A percentile compares a stretch with the other conserved stretches of the same genome.
Evolutionary conservation across 306 rosid species (phyloP).

Genomic region (Quercus mongolica): DNA sequence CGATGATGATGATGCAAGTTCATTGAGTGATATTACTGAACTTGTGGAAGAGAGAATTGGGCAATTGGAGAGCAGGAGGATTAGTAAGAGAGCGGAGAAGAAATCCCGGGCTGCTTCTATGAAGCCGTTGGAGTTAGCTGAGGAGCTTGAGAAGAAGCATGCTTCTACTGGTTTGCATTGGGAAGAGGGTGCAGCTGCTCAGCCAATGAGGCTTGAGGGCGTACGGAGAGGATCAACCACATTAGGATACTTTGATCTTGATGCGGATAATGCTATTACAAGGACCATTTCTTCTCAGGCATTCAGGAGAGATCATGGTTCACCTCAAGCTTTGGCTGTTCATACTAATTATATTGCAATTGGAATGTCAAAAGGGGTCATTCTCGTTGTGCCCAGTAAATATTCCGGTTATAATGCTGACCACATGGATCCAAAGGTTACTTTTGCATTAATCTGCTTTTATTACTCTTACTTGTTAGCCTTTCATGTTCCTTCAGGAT

Average conservation of each 20-base stretch:
- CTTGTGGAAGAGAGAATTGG: constrained; percentile 66
- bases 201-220: constrained; percentile 97
- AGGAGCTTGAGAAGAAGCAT: constrained; percentile 81
- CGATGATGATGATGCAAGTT: constrained; percentile 37
- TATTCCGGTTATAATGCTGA: constrained; percentile 75
- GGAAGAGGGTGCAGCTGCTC: constrained; percentile 99
- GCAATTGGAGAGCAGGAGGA: constrained; percentile 51
- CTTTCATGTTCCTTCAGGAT: neutral
- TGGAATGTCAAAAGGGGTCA: constrained; percentile 87
- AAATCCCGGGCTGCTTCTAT: constrained; percentile 26
- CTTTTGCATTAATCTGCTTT: neutral
- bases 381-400: constrained; percentile 71
- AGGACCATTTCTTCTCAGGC: constrained; percentile 60
- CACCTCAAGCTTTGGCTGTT: constrained; percentile 78
- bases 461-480: neutral
- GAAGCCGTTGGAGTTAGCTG: constrained; percentile 82
- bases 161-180: constrained; percentile 88
- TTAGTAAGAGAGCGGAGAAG: constrained; percentile 44
- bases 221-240: constrained; percentile 76
- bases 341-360: constrained; percentile 81
- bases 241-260: constrained; percentile 76
- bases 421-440: constrained; percentile 80
- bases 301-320: constrained; percentile 86
- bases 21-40: constrained; percentile 41
- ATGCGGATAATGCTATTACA: constrained; percentile 63